Evolutionary conservation across 805 yeast species (phyloP), one percentile per base, ranked within the genome.

Genomic region (Komagataella populi): DNA sequence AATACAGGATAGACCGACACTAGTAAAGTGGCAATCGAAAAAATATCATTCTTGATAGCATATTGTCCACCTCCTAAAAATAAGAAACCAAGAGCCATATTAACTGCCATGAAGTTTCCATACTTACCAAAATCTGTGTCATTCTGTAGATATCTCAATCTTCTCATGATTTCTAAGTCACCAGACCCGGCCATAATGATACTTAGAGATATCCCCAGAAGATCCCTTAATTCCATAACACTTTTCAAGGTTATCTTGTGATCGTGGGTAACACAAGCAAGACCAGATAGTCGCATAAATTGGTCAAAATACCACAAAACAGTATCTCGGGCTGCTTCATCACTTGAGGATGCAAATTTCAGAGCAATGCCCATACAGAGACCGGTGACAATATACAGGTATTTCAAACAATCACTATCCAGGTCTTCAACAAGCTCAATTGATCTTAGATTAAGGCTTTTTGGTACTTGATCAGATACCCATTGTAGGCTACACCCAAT

Each of bases 51-150:
- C 44, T 78, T 73, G 53, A 93, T 76, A 0, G 95, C 89, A 63
- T 80, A 88, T 62, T 88, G 96, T 0, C 98, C 96, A 1, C 96
- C 93, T 0, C 96, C 96, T 44, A 93, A 64, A 61, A 91, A 90
- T 51, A 91, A 69, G 58, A 91, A 80, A 2, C 99, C 99, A 44
- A 93, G 65, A 0, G 95, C 86, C 70, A 87, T 76, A 58, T 86
- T 87, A 1, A 82, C 71, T 0, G 90, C 86, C 80, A 85, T 79
- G 59, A 78, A 86, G 53, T 80, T 78, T 0, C 96, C 93, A 63
- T 77, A 88, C 44, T 64, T 68, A 24, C 69, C 70, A 12, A 57
- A 53, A 36, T 61, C 64, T 0, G 77, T 73, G 10, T 74, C 71
- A 18, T 84, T 86, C 61, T 86, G 89, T 36, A 87, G 66, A 23